Evolutionary conservation across 1,284 basidiomycete genomes (phyloP), one percentile per base, ranked within the genome.

Genomic region (Marasmius oreades): DNA sequence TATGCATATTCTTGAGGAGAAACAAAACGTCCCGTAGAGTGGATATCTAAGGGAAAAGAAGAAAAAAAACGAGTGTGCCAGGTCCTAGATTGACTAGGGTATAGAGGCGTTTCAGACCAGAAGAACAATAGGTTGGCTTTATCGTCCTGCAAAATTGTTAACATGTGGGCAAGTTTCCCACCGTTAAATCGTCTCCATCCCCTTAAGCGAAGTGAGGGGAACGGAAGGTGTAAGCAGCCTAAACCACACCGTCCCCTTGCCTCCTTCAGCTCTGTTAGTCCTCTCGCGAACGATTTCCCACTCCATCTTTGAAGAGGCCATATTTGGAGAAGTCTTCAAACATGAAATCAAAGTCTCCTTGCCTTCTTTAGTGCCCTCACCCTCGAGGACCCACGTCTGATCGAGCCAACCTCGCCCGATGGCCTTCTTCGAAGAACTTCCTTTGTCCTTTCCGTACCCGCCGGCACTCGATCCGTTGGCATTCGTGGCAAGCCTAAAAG

Each of bases 321-420:
- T 26, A 50, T 33, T 16, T 7, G 39, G 20, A 5, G 39, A 42
- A 20, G 39, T 7, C n/a, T 33, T 28, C 26, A 50, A 20, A 31
- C 28, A 50, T 2, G 47, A 26, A 18, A 33, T 12, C 18, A 50
- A 26, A 16, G 14, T 20, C 12, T 50, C 47, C 33, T 18, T 50
- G 26, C 47, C 47, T 20, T 50, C 47, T 50, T 31, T 50, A 8
- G 47, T 50, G 6, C 47, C 47, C 5, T 50, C 47, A 16, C 47
- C 47, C 28, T 50, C 47, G 24, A 50, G 26, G n/a, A 33, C 8
- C 47, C 47, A 50, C 20, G 24, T 31, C 11, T 14, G 1, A 10
- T 16, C 31, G 12, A 18, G n/a, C 47, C 47, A 50, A n/a, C 31
- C 26, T 31, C n/a, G 26, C 18, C 47, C 47, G 8, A 42, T n/a